These are phyloP conservation scores for Lophiotrema nucula DNA, from an alignment of 495 filamentous ascomycete genomes.

Conservation along the genomic window DNA sequence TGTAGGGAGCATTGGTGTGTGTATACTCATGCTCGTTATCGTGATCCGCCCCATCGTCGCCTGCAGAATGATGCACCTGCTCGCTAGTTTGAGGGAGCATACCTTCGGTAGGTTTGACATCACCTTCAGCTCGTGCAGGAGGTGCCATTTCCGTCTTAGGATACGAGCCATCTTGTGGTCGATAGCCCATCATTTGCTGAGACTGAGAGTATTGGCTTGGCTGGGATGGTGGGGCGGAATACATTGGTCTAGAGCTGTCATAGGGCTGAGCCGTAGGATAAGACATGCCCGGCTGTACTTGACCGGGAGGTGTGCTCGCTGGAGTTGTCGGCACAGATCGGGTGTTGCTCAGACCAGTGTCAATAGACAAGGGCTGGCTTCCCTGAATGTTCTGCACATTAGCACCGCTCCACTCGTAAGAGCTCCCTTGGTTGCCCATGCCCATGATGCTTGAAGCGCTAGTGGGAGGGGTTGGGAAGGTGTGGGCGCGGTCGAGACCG, in stretches of 20 bases:
- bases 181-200: slow-evolving; percentile 69
- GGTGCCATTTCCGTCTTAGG: slow-evolving; percentile 92
- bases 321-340: slow-evolving; percentile 93
- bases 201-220: slow-evolving; percentile 65
- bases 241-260: slow-evolving; percentile 75
- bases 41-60: slow-evolving; percentile 63
- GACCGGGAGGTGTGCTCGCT: slow-evolving; percentile 87
- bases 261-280: slow-evolving; percentile 73
- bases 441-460: slow-evolving; percentile 88
- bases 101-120: slow-evolving; percentile 67
- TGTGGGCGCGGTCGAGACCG: slow-evolving; percentile 74
- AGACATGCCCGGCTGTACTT: slow-evolving; percentile 66
- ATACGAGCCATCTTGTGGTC: slow-evolving; percentile 62
- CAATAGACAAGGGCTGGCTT: slow-evolving; percentile 76
- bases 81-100: slow-evolving; percentile 40
- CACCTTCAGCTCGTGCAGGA: slow-evolving; percentile 61
- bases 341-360: slow-evolving; percentile 71
- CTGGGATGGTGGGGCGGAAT: slow-evolving; percentile 69
- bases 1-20: slow-evolving; percentile 53
- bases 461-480: slow-evolving; percentile 91
- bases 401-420: slow-evolving; percentile 71
- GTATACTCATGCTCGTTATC: slow-evolving; percentile 82
- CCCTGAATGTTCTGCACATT: slow-evolving; percentile 65
- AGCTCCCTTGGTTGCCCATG: slow-evolving; percentile 69
- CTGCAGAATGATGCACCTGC: slow-evolving; percentile 53